A percentile compares a stretch with the other conserved stretches of the same genome.
Evolutionary conservation across 306 rosid species (phyloP).

Genomic region (Acacia melanoxylon): DNA sequence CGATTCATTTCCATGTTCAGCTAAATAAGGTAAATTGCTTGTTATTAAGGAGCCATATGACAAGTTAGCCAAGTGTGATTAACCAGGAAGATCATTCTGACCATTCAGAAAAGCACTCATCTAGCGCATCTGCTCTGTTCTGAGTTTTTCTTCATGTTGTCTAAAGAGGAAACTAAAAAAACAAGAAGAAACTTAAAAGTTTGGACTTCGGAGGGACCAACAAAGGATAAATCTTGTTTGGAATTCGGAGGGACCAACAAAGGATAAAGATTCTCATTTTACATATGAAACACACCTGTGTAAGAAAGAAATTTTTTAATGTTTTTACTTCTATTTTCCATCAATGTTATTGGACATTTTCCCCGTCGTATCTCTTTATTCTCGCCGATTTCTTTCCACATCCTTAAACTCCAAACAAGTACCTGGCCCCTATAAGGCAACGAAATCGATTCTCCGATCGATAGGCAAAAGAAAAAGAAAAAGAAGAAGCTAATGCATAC

Average conservation of each 20-base stretch:
- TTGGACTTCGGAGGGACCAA: background rate
- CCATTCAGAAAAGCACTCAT: background rate
- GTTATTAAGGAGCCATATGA: background rate
- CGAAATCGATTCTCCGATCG: slow-evolving; percentile 5
- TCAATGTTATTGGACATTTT: background rate
- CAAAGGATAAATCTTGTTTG: too few species aligned
- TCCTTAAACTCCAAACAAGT: background rate
- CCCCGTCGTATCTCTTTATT: background rate
- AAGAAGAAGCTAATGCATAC: slow-evolving; percentile 10
- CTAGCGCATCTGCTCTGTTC: background rate
- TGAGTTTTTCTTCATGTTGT: background rate
- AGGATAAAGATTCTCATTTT: background rate
- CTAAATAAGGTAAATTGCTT: background rate
- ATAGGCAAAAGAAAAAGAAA: slow-evolving; percentile 1
- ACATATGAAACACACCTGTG: background rate
- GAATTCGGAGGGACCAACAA: background rate
- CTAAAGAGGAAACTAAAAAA: background rate
- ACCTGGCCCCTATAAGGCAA: background rate
- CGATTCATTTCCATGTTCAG: background rate
- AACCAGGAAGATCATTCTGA: background rate
- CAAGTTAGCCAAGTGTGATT: background rate
- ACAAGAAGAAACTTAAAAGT: background rate
- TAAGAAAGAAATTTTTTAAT: background rate
- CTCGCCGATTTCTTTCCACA: background rate
- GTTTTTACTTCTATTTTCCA: background rate